phyloP scores from a whole-genome alignment of 78 protist genomes.

The Cyanophora paradoxa region DNA sequence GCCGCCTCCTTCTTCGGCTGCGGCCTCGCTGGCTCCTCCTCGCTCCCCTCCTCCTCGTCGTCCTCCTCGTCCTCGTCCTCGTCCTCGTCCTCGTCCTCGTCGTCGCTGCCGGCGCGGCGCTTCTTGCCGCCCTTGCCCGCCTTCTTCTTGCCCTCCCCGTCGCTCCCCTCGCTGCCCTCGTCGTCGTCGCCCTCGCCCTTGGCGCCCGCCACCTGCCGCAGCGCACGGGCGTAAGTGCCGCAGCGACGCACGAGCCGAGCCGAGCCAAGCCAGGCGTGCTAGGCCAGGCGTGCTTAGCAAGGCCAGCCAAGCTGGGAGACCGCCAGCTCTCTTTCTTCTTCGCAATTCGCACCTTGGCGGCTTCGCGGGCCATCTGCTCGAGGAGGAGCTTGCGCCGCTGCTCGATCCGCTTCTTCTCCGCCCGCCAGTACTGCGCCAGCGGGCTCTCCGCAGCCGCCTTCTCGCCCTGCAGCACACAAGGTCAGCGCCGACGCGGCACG shows the following conservation, averaged over 20 bases:
- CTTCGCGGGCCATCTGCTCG: too few relatives aligned
- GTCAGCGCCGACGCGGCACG: too few relatives aligned
- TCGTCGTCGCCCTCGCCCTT: background rate
- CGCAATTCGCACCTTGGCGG: too few relatives aligned
- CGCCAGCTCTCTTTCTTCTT: too few relatives aligned
- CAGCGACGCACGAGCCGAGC: background rate
- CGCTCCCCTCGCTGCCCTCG: background rate
- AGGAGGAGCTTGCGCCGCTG: too few relatives aligned
- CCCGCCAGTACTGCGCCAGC: too few relatives aligned
- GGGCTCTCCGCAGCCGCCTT: too few relatives aligned
- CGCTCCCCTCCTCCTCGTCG: slow-evolving; percentile 18
- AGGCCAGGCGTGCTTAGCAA: too few relatives aligned
- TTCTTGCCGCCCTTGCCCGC: too few relatives aligned
- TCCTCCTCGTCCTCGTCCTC: slow-evolving; percentile 18
- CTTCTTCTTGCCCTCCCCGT: background rate
- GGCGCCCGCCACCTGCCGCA: background rate
- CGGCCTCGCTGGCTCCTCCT: slow-evolving; percentile 8
- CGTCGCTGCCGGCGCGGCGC: slow-evolving; percentile 36
- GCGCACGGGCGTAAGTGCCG: background rate
- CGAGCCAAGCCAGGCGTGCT: background rate
- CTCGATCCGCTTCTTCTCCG: too few relatives aligned
- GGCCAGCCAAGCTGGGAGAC: too few relatives aligned
- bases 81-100: slow-evolving; percentile 44
- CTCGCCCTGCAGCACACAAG: too few relatives aligned
- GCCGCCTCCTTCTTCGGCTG: slow-evolving; percentile 1